A percentile compares a stretch with the other conserved stretches of the same genome.
Evolutionary conservation across 495 filamentous ascomycete species (phyloP).

Genomic region (Annulohypoxylon maeteangense): DNA sequence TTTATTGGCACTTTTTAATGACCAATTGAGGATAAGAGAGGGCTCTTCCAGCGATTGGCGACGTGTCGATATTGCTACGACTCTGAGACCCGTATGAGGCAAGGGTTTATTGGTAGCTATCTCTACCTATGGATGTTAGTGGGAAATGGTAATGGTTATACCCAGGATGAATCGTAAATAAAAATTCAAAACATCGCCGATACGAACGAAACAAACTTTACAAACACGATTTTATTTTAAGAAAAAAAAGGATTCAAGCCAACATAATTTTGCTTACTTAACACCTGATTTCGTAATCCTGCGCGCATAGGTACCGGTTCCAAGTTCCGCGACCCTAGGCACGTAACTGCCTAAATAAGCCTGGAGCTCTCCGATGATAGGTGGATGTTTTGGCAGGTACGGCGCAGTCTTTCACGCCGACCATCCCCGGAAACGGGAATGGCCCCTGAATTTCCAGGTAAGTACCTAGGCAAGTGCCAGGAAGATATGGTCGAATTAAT

Average conservation of each 20-base stretch:
- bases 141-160: constrained; percentile 16
- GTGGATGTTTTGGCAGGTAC: too few relatives aligned
- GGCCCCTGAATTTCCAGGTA: too few relatives aligned
- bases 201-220: background rate
- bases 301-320: background rate
- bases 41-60: background rate
- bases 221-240: background rate
- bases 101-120: background rate
- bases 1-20: background rate
- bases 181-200: background rate
- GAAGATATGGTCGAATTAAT: too few relatives aligned
- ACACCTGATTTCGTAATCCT: background rate
- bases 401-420: too few relatives aligned
- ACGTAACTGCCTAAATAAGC: too few relatives aligned
- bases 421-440: too few relatives aligned
- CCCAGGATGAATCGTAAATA: constrained; percentile 19
- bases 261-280: background rate
- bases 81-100: background rate
- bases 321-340: background rate
- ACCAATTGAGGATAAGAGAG: background rate
- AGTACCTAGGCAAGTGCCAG: too few relatives aligned
- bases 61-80: background rate
- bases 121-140: background rate
- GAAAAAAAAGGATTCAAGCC: too few relatives aligned
- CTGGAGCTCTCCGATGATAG: too few relatives aligned